These are phyloP conservation scores for Erysiphe pulchra DNA, from an alignment of 2,329 filamentous ascomycete species.

Conservation along the genomic window DNA sequence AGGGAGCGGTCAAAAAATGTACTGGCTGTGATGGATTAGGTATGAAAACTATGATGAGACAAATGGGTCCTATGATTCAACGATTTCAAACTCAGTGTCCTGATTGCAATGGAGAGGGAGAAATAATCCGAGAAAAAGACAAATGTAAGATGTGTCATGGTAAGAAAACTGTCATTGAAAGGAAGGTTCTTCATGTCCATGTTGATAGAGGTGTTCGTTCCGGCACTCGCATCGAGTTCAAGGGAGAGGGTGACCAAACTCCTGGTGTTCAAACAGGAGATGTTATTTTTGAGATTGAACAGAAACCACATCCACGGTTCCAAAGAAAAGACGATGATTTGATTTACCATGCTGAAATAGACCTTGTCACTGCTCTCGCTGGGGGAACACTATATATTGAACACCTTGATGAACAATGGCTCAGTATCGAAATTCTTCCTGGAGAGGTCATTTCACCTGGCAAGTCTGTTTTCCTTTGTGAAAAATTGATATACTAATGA, in stretches of 20 bases:
- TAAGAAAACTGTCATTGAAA: conserved; percentile 94
- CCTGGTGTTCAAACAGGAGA: conserved; percentile 85
- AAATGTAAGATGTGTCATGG: conserved; percentile 88
- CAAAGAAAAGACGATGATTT: conserved; percentile 90
- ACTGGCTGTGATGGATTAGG: conserved; percentile 73
- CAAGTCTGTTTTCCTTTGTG: conserved; percentile 21
- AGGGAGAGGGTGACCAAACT: conserved; percentile 85
- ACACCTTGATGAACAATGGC: conserved; percentile 91
- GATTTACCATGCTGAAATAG: conserved; percentile 84
- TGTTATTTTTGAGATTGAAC: conserved; percentile 95
- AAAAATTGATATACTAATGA: conserved; percentile 7
- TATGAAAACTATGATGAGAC: conserved; percentile 99
- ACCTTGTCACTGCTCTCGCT: conserved; percentile 79
- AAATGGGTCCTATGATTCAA: conserved; percentile 99
- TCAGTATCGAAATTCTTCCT: conserved; percentile 75
- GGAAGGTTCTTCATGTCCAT: conserved; percentile 94
- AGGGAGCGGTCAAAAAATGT: conserved; percentile 90
- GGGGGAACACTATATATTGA: conserved; percentile 81
- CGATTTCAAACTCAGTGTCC: conserved; percentile 98
- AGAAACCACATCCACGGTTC: conserved; percentile 94
- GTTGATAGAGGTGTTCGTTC: conserved; percentile 84
- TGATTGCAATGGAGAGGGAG: conserved; percentile 92
- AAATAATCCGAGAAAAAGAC: conserved; percentile 91
- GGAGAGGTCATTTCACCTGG: conserved; percentile 86
- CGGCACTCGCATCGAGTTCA: conserved; percentile 92